Percentiles rank a stretch among this genome's conserved stretches.
Conservation (phyloP, 495 filamentous ascomycete genomes). For the Echria macrotheca region DNA sequence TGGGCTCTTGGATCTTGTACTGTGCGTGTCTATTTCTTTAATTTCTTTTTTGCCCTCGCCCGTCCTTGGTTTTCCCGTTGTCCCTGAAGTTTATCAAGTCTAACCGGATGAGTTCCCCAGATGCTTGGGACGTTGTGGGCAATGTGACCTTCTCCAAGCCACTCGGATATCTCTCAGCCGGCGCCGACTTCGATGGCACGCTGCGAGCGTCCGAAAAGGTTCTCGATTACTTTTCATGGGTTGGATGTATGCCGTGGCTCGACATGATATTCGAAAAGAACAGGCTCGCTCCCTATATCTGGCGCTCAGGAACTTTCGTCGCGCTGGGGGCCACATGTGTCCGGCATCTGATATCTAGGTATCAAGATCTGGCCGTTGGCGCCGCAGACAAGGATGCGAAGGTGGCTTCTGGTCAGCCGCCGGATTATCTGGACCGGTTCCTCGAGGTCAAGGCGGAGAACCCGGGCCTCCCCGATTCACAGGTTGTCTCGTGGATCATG, state of each 20-base stretch:
- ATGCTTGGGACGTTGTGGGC: conserved; percentile 31
- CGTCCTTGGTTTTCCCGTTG: too few species aligned
- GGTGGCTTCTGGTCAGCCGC: too few species aligned
- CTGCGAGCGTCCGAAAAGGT: conserved; percentile 6
- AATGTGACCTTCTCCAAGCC: conserved; percentile 30
- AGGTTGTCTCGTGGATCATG: conserved; percentile 21
- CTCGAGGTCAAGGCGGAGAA: conserved; percentile 17
- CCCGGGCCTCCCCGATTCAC: conserved; percentile 22
- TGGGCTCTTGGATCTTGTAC: conserved; percentile 20
- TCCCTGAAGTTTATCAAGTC: too few species aligned
- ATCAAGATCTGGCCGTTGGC: conserved; percentile 12
- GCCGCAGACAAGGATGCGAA: conserved; percentile 4
- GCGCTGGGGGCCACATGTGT: conserved; percentile 4
- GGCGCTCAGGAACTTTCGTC: conserved; percentile 14
- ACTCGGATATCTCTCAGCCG: conserved; percentile 33
- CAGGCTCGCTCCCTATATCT: conserved; percentile 11
- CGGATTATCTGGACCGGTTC: conserved; percentile 28
- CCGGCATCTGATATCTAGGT: conserved; percentile 8
- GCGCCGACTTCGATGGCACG: conserved; percentile 18
- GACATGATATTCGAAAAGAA: conserved; percentile 22
- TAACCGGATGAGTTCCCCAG: neutral
- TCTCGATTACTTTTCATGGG: conserved; percentile 21
- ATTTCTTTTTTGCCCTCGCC: neutral
- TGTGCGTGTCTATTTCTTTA: conserved; percentile 11
- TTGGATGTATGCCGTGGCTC: conserved; percentile 12